Conservation (phyloP, 2,329 filamentous ascomycete species). For the Calonectria multiphialidica region DNA sequence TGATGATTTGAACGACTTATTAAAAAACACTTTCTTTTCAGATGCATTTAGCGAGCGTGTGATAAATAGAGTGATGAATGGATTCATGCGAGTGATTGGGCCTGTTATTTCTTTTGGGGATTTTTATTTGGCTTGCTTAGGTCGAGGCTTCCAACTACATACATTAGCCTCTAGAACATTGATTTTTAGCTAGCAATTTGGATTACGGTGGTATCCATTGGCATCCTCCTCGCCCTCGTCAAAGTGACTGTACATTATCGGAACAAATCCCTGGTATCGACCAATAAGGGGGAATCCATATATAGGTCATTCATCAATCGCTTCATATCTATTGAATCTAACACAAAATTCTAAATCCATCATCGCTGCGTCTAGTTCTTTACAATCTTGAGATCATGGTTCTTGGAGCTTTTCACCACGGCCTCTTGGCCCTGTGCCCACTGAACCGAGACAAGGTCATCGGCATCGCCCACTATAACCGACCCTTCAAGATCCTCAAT, state of each 20-base stretch:
- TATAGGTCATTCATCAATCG: background rate
- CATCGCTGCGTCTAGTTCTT: background rate
- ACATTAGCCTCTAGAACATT: too few relatives aligned
- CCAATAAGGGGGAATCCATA: background rate
- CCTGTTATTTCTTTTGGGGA: background rate
- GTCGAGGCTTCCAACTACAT: background rate
- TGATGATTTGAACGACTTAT: background rate
- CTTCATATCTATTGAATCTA: background rate
- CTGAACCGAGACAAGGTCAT: background rate
- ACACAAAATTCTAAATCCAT: background rate
- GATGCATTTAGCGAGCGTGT: constrained; percentile 4
- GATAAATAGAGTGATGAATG: background rate
- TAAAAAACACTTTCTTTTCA: background rate
- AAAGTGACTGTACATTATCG: background rate
- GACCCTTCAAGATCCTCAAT: background rate
- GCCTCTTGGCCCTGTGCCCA: background rate
- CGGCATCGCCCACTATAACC: constrained; percentile 6
- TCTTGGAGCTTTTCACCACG: background rate
- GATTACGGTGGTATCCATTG: background rate
- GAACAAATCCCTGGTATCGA: background rate
- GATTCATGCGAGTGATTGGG: background rate
- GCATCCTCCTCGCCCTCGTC: too few relatives aligned
- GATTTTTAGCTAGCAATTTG: background rate
- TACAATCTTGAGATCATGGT: background rate
- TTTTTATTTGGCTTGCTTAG: background rate